A percentile compares a stretch with the other conserved stretches of the same genome.
Conservation (phyloP, 2,329 filamentous ascomycete species). For the Xylaria sp. region DNA sequence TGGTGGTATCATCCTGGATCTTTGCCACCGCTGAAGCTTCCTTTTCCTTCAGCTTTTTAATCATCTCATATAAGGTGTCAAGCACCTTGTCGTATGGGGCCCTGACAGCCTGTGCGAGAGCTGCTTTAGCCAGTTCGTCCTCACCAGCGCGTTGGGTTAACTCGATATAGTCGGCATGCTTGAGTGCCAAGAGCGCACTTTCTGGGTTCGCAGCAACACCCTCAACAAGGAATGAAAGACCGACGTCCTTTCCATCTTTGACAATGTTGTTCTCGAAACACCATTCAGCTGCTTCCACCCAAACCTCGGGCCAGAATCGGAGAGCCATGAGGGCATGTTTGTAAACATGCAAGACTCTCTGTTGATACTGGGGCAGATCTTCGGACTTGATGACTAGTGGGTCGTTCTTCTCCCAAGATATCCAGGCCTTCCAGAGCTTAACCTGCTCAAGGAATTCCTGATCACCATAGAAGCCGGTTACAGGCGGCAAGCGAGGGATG, state of each 20-base stretch:
- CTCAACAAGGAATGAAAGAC: constrained; percentile 71
- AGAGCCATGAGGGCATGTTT: constrained; percentile 90
- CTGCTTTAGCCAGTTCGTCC: constrained; percentile 65
- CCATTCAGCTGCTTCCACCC: constrained; percentile 92
- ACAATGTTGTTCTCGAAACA: constrained; percentile 67
- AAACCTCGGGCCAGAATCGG: constrained; percentile 91
- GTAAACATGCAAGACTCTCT: constrained; percentile 82
- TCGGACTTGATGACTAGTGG: constrained; percentile 81
- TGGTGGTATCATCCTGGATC: constrained; percentile 47
- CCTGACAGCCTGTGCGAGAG: constrained; percentile 72
- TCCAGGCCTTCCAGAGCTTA: constrained; percentile 87
- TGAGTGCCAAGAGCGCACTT: constrained; percentile 83
- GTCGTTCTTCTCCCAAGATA: constrained; percentile 91
- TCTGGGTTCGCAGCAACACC: constrained; percentile 89
- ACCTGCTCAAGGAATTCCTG: constrained; percentile 80
- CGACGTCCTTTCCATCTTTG: constrained; percentile 55
- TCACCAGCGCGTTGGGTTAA: constrained; percentile 71
- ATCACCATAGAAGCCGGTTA: constrained; percentile 79
- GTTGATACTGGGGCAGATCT: constrained; percentile 67
- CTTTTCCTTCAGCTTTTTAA: constrained; percentile 63
- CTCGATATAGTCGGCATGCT: constrained; percentile 83
- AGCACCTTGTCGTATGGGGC: constrained; percentile 80
- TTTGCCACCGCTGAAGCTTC: constrained; percentile 54
- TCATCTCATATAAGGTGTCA: constrained; percentile 80
- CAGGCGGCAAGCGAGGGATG: constrained; percentile 74